phyloP scores from a whole-genome alignment of 257 asterid genomes.

The Solanum gandarillasii region DNA sequence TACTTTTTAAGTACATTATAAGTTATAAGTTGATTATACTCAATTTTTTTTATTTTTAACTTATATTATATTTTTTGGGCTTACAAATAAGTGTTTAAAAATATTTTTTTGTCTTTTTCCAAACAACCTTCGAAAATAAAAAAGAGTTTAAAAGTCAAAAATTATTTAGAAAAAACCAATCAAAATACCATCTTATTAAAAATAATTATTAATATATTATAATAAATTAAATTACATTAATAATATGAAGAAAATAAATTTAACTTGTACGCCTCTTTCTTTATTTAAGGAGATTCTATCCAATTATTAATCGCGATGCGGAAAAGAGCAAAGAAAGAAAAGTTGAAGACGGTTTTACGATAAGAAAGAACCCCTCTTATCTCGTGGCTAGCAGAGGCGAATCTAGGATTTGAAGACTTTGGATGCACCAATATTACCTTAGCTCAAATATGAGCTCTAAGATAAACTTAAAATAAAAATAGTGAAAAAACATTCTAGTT shows the following conservation, averaged over 20 bases:
- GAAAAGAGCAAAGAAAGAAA: not conserved
- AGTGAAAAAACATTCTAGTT: not conserved
- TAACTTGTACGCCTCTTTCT: not conserved
- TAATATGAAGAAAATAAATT: too few species aligned
- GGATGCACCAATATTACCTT: not conserved
- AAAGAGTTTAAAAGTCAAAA: not conserved
- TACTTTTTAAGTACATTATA: too few species aligned
- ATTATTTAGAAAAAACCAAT: not conserved
- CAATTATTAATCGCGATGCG: rapidly evolving
- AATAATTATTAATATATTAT: too few species aligned
- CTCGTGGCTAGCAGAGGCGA: not conserved
- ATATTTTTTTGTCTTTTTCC: too few species aligned
- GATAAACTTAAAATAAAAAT: too few species aligned
- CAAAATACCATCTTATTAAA: not conserved
- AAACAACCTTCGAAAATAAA: too few species aligned
- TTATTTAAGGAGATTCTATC: not conserved
- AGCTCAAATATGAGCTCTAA: not conserved
- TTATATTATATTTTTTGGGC: not conserved
- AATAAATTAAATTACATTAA: not conserved
- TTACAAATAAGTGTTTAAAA: not conserved
- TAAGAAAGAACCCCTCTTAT: not conserved
- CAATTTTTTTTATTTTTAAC: too few species aligned
- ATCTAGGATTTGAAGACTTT: too few species aligned
- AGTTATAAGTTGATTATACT: not conserved
- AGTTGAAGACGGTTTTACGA: not conserved